Evolutionary conservation across 345 rosid genomes (phyloP), one percentile per base, ranked within the genome.

Genomic region (Eucalyptus curtisii): DNA sequence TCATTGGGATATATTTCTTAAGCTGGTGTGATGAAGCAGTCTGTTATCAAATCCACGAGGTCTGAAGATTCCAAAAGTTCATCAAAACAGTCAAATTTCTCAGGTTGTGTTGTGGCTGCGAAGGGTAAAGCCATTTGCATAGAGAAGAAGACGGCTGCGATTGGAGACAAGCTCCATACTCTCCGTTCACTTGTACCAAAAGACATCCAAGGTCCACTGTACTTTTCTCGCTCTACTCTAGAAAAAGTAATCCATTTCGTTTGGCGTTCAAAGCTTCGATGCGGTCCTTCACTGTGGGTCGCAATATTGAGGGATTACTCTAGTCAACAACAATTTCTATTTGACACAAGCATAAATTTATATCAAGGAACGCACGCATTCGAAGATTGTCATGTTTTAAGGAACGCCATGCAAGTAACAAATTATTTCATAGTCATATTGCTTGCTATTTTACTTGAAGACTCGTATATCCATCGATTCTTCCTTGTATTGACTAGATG

Each of bases 131-230:
- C 61, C 90, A 68, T 68, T 49, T 91, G 89, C 50, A 88, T 95
- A 3, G 98, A 98, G 90, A 96, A 93, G 20, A 93, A 99, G 88
- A 95, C 98, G 90, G 89, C 84, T 49, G 92, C 90, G 90, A 92
- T 95, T 19, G 94, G 92, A 45, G 92, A 94, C 25, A 92, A 92
- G 11, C 91, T 98, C 44, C 89, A 86, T 79, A 87, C 96, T 86
- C 89, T 98, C 79, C 95, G 98, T 17, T 88, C 96, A 52, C 84
- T 93, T 40, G 99, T 95, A 52, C 86, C 99, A 97, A 81, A 96
- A 94, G 68, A 94, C 94, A 90, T 90, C 99, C 90, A 96, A 97
- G 97, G 99, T 97, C 86, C 17, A 49, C 50, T 89, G 55, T 49
- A 49, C 88, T 86, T 53, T 48, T 87, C 7, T 40, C 27, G 33